Evolutionary conservation across 2,329 filamentous ascomycete genomes (phyloP).

Genomic region (Mariannaea sp.): DNA sequence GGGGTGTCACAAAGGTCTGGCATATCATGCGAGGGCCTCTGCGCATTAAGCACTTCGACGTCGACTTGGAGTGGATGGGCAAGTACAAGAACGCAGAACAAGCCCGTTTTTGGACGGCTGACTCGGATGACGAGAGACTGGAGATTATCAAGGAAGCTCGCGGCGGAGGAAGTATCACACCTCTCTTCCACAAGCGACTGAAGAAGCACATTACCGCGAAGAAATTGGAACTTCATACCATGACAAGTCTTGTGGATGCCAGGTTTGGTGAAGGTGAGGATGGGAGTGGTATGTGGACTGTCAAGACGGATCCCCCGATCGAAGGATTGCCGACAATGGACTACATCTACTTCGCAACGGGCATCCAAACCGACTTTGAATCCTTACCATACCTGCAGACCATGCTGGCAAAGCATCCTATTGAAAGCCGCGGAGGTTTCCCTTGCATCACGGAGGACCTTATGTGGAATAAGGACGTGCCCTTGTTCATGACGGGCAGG

Average conservation of each 20-base stretch:
- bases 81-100: conserved; percentile 82
- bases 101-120: conserved; percentile 76
- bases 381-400: conserved; percentile 64
- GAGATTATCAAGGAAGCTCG: conserved; percentile 69
- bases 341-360: conserved; percentile 78
- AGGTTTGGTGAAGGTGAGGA: conserved; percentile 53
- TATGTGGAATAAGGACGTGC: conserved; percentile 75
- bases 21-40: conserved; percentile 67
- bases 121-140: conserved; percentile 70
- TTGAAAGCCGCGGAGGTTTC: conserved; percentile 67
- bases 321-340: conserved; percentile 60
- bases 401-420: conserved; percentile 63
- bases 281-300: conserved; percentile 41
- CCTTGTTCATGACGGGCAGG: conserved; percentile 72
- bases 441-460: conserved; percentile 77
- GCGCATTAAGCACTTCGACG: conserved; percentile 76
- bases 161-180: conserved; percentile 78
- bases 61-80: conserved; percentile 78
- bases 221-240: conserved; percentile 59
- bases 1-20: conserved; percentile 70
- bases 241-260: conserved; percentile 60
- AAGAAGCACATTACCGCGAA: conserved; percentile 60
- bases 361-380: conserved; percentile 66
- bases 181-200: conserved; percentile 68
- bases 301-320: conserved; percentile 59